phyloP scores from a whole-genome alignment of 2,329 filamentous ascomycete genomes.

The Bipolaris victoriae region DNA sequence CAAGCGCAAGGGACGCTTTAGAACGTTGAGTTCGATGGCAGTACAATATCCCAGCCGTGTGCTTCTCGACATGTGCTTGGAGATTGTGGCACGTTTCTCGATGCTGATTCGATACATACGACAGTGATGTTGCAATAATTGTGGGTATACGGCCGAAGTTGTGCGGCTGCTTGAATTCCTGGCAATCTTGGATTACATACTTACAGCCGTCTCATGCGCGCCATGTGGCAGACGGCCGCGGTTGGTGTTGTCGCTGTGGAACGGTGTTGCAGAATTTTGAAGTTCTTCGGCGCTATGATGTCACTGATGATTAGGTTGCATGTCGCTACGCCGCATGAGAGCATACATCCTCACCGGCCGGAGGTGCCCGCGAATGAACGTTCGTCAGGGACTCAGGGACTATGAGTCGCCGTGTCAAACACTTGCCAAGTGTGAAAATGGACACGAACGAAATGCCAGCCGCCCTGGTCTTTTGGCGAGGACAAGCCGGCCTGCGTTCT shows the following conservation, averaged over 20 bases:
- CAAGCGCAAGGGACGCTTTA: constrained; percentile 11
- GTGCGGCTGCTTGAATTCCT: constrained; percentile 16
- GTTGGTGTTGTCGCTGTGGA: constrained; percentile 31
- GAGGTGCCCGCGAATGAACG: constrained; percentile 16
- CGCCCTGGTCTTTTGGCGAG: constrained; percentile 18
- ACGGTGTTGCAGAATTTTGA: constrained; percentile 29
- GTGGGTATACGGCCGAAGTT: constrained; percentile 29
- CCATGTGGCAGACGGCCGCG: constrained; percentile 38
- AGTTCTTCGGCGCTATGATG: constrained; percentile 33
- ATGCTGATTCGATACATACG: constrained; percentile 26
- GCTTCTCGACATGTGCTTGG: constrained; percentile 19
- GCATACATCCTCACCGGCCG: constrained; percentile 5
- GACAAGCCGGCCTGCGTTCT: constrained; percentile 26
- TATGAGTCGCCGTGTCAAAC: not conserved
- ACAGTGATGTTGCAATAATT: constrained; percentile 28
- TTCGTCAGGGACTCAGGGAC: constrained; percentile 12
- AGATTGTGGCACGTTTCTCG: constrained; percentile 31
- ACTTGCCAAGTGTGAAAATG: not conserved
- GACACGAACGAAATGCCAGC: constrained; percentile 17
- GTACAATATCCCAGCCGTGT: constrained; percentile 8
- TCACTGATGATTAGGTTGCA: constrained; percentile 26
- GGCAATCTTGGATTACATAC: constrained; percentile 17
- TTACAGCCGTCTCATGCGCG: constrained; percentile 25
- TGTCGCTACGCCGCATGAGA: constrained; percentile 23
- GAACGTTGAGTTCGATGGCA: constrained; percentile 12